Conservation (phyloP, 2,329 filamentous ascomycete species). For the Ambrosiella beaveri region DNA sequence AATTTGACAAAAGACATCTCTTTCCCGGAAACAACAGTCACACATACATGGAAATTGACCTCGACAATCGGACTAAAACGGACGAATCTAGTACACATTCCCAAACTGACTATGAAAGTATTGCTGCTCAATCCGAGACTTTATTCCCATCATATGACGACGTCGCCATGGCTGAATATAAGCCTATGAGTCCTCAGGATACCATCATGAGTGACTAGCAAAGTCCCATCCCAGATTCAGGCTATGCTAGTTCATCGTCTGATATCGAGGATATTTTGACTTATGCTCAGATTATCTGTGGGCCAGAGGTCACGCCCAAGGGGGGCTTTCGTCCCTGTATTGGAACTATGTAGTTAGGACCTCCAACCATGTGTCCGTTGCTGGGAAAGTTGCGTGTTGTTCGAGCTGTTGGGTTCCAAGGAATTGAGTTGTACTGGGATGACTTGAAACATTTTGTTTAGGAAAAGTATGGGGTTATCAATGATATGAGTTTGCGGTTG, state of each 20-base stretch:
- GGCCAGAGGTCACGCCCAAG: neutral
- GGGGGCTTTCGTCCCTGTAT: constrained; percentile 13
- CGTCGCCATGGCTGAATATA: no score
- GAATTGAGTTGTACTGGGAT: constrained; percentile 16
- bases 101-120: no score
- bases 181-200: no score
- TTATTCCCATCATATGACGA: no score
- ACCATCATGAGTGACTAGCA: no score
- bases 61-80: no score
- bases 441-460: constrained; percentile 13
- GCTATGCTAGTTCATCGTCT: neutral
- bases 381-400: constrained; percentile 14
- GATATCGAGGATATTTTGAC: neutral
- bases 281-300: neutral
- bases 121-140: no score
- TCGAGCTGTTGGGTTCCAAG: constrained; percentile 12
- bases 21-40: no score
- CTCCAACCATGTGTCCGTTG: constrained; percentile 12
- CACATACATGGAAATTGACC: no score
- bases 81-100: no score
- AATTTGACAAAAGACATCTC: no score
- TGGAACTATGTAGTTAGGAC: constrained; percentile 16
- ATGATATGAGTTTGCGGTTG: neutral
- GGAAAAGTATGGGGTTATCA: neutral
- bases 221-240: no score